Percentiles rank a stretch among this genome's conserved stretches.
phyloP scores from a whole-genome alignment of 2,329 filamentous ascomycete species.

The Ascochyta viciae-villosae region DNA sequence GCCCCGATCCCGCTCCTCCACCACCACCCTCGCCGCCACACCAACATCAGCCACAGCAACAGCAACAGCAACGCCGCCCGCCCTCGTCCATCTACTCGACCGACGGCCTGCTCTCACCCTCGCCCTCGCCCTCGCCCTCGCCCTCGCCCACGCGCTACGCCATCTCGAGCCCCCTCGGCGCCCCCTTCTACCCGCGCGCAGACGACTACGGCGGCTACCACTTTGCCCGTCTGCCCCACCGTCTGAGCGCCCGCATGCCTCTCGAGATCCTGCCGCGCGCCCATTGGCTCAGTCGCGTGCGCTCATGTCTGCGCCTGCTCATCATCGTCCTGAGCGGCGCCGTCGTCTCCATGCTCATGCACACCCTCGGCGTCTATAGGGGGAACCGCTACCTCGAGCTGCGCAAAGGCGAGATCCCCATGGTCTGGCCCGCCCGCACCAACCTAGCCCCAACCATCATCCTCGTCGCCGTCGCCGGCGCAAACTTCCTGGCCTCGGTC shows the following conservation, averaged over 20 bases:
- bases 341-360: constrained; percentile 45
- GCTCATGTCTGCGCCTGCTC: constrained; percentile 46
- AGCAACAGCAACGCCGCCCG: not conserved
- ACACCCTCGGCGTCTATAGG: constrained; percentile 47
- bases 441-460: constrained; percentile 47
- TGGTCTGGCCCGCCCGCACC: constrained; percentile 48
- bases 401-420: constrained; percentile 46
- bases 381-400: constrained; percentile 47
- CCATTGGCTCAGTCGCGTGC: constrained; percentile 46
- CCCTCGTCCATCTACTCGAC: constrained; percentile 5
- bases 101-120: constrained; percentile 9
- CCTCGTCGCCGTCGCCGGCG: constrained; percentile 42
- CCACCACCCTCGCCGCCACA: not conserved
- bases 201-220: constrained; percentile 28
- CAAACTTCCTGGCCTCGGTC: constrained; percentile 45
- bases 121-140: not conserved
- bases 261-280: constrained; percentile 38
- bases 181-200: constrained; percentile 25
- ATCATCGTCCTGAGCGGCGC: constrained; percentile 48
- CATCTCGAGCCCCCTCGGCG: constrained; percentile 26
- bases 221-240: constrained; percentile 22
- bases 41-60: no score
- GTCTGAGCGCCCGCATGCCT: constrained; percentile 38
- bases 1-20: not conserved
- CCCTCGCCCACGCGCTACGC: constrained; percentile 16